Evolutionary conservation across 495 filamentous ascomycete genomes (phyloP).

Genomic region (Penicillium paxilli): DNA sequence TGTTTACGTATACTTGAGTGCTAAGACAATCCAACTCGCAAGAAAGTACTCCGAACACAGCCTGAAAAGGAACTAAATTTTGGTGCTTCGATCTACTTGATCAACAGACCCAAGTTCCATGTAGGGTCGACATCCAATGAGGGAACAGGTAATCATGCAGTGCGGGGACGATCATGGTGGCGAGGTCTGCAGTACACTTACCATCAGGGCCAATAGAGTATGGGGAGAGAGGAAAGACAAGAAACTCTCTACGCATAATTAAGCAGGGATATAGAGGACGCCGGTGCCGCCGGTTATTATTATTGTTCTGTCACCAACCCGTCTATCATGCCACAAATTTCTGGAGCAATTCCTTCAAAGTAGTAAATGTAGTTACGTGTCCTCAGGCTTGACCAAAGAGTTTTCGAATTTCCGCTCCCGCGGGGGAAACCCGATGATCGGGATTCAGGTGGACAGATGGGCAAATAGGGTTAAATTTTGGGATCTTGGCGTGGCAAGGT

Average conservation of each 20-base stretch:
- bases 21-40: background rate
- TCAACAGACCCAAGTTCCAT: background rate
- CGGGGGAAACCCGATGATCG: background rate
- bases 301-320: background rate
- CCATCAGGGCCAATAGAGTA: background rate
- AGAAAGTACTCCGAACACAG: background rate
- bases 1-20: background rate
- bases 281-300: background rate
- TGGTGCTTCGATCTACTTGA: background rate
- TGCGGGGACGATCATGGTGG: background rate
- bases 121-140: background rate
- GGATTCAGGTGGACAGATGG: too few species aligned
- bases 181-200: background rate
- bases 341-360: background rate
- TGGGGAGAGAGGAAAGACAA: background rate
- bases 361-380: background rate
- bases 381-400: background rate
- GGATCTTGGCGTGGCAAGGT: background rate
- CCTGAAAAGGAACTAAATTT: background rate
- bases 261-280: background rate
- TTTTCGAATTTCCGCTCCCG: too few species aligned
- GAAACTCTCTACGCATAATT: background rate
- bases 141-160: background rate
- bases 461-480: conserved; percentile 1
- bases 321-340: background rate